Conservation (phyloP, 1,284 basidiomycete genomes). For the Trichosporon sp. region DNA sequence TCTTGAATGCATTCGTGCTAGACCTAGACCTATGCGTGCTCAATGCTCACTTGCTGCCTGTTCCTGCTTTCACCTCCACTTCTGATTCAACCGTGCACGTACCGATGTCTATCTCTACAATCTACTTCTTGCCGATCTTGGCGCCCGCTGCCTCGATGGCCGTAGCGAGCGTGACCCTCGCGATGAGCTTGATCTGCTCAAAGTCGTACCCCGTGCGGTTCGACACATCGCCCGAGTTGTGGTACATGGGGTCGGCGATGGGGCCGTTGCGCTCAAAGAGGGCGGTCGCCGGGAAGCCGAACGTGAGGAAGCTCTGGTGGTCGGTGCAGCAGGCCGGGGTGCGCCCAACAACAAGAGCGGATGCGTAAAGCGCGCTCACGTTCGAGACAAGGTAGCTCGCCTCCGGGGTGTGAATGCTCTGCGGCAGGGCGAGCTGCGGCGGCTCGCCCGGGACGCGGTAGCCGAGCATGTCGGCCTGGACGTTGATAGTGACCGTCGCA, state of each 20-base stretch:
- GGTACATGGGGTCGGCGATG: constrained; percentile 70
- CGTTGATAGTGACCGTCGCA: constrained; percentile 68
- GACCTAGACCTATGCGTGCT: background rate
- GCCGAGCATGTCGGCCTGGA: constrained; percentile 83
- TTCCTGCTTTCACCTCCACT: background rate
- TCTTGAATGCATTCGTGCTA: background rate
- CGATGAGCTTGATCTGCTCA: constrained; percentile 68
- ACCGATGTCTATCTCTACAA: background rate
- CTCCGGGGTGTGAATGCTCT: constrained; percentile 69
- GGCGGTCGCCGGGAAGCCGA: constrained; percentile 74
- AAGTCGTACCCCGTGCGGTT: constrained; percentile 72
- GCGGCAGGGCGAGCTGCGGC: constrained; percentile 67
- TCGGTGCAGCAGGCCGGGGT: constrained; percentile 78
- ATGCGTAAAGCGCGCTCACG: constrained; percentile 63
- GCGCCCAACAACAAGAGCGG: constrained; percentile 71
- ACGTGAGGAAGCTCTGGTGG: constrained; percentile 69
- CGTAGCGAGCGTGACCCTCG: constrained; percentile 62
- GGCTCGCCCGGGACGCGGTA: constrained; percentile 68
- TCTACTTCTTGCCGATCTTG: constrained; percentile 1
- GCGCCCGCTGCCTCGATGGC: constrained; percentile 43
- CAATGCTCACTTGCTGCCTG: too few relatives aligned
- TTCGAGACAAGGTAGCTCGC: constrained; percentile 68
- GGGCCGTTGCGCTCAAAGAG: constrained; percentile 64
- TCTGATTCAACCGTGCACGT: background rate
- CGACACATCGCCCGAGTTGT: constrained; percentile 63